Evolutionary conservation across 140 eudicot species (phyloP), one percentile per base, ranked within the genome.

Genomic region (Senecio squalidus): DNA sequence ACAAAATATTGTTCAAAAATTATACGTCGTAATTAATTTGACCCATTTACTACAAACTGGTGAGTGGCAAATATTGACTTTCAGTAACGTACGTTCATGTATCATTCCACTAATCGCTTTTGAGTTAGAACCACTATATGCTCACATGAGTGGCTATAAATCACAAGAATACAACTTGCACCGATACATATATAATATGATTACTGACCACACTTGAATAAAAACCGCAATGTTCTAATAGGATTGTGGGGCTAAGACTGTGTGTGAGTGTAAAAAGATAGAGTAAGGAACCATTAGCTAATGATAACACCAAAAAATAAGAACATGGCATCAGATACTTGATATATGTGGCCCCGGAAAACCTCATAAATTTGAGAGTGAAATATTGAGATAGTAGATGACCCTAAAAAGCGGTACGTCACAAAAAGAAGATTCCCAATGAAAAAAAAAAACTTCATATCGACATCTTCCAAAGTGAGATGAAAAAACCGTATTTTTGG

Each of bases 331-430:
- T 72, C 67, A 53, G 40, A 53, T 70, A 5, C 62, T 70, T 30
- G 39, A 30, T 52, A 41, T 36, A 26, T 38, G 72, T 64, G 77
- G 72, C 67, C 67, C 77, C 70, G 0, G 51, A 41, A 70, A 30
- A 55, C n/a, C 70, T 44, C 56, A 24, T 52, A 53, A 62, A 26
- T 34, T 27, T 72, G 55, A 71, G 46, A 72, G 67, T 46, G 55
- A 45, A 9, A 36, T 46, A 63, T 72, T 64, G 46, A 67, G 67
- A 64, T 46, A 55, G 61, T 64, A 55, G 48, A 46, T 64, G 49
- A 72, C 77, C 76, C 57, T 20, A 24, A 20, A 70, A 70, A 70
- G 55, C 52, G 27, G 27, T 60, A 50, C 54, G n/a, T 62, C 76
- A 54, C 18, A 33, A 45, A 55, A 72, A 47, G 64, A 20, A 60